Conservation (phyloP, 768 basidiomycete species). For the Tulasnella sp. region DNA sequence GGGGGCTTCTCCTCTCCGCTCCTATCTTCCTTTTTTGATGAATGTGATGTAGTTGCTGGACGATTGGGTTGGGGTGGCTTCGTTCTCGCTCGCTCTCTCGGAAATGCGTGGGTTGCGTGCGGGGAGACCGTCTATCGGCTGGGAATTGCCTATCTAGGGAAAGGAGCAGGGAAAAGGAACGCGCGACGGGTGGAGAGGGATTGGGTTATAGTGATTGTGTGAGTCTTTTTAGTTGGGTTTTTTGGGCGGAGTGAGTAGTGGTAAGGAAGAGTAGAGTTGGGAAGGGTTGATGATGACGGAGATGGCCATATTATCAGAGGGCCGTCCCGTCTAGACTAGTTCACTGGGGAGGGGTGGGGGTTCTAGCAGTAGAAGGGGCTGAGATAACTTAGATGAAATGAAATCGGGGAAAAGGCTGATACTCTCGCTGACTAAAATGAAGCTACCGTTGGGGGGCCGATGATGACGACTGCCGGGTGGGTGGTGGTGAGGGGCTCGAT, state of each 20-base stretch:
- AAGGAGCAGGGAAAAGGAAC: neutral
- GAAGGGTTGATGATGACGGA: conserved; percentile 18
- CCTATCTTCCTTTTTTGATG: conserved; percentile 6
- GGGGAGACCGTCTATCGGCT: neutral
- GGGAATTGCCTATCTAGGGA: conserved; percentile 16
- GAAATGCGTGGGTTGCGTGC: neutral
- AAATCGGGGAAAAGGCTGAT: conserved; percentile 14
- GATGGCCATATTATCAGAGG: conserved; percentile 2
- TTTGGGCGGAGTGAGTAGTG: neutral
- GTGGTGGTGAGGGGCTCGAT: neutral
- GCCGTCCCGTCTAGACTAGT: neutral
- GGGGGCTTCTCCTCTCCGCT: neutral
- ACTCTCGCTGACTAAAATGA: neutral
- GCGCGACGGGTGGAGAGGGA: neutral
- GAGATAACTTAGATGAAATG: conserved; percentile 1
- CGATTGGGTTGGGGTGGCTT: neutral
- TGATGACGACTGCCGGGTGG: neutral
- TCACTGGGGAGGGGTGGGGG: neutral
- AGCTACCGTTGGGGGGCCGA: neutral
- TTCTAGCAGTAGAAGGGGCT: neutral
- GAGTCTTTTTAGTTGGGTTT: neutral
- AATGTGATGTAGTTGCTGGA: neutral
- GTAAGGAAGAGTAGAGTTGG: neutral
- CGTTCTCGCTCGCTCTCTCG: too few relatives aligned
- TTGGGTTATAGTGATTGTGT: conserved; percentile 15